Base-by-base conservation (phyloP, 2,329 filamentous ascomycete genomes). In the Neofusicoccum umdonicola region DNA sequence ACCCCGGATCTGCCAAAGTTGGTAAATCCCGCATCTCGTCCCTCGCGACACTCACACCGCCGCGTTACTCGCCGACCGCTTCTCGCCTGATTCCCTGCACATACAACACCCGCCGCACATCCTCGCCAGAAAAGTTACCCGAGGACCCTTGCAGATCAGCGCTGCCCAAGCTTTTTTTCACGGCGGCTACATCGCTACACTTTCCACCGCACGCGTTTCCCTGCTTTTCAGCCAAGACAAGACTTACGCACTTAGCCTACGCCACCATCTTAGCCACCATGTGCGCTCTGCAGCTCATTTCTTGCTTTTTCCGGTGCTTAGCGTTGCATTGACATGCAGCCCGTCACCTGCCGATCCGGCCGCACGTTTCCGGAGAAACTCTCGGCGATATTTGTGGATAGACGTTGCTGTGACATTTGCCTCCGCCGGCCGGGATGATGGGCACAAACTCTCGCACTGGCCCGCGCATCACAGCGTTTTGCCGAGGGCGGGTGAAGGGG, bases 1-100 rank as follows among this genome's bases (percentile, higher is more conserved):
- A 37, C 56, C 56, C 56, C 56, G 44, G 56, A 60, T 60, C 56
- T 60, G 41, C 56, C 42, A 37, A 22, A 60, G 42, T 60, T 60
- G 31, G 56, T 47, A 60, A 60, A 60, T 60, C 56, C 56, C 56
- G 41, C 56, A 60, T 13, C 42, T 22, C n/a, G 27, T 60, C 52
- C 13, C 22, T n/a, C 34, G 13, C 34, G n/a, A 39, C 35, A 6
- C 22, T 48, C 56, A 47, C 56, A 47, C 56, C 56, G 56, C 42
- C 42, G 56, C 42, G 37, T n/a, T 15, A 19, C 31, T 60, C 27
- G 47, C 56, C 42, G 41, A 47, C 56, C 27, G 39, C n/a, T 42
- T 22, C 35, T 47, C 56, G 19, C n/a, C 41, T n/a, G 56, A 17
- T 19, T 15, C 17, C n/a, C 8, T 58, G 39, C 52, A 57, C 39